A percentile compares a stretch with the other conserved stretches of the same genome.
phyloP scores from a whole-genome alignment of 2,329 filamentous ascomycete genomes.

The Aspergillus versicolor region DNA sequence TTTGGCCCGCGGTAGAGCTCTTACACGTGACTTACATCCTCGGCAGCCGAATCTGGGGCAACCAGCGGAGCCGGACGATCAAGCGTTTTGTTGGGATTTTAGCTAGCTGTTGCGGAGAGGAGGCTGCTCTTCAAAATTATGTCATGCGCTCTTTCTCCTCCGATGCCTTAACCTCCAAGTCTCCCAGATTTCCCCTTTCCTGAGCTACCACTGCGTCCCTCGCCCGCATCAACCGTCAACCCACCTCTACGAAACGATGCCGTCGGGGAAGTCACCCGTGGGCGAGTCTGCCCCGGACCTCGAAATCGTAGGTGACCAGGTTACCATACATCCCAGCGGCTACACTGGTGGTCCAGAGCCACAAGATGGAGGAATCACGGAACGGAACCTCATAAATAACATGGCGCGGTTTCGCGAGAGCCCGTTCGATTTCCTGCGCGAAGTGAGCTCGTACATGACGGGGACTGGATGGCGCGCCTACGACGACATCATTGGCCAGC shows the following conservation, averaged over 20 bases:
- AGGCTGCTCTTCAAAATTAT: not conserved
- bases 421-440: conserved; percentile 78
- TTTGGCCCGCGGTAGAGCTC: not conserved
- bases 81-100: conserved; percentile 13
- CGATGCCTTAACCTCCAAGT: conserved; percentile 5
- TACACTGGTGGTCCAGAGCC: conserved; percentile 44
- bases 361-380: conserved; percentile 48
- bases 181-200: not conserved
- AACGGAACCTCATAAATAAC: conserved; percentile 59
- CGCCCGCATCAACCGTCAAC: not conserved
- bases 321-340: conserved; percentile 72
- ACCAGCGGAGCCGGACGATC: conserved; percentile 3
- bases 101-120: not conserved
- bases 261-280: conserved; percentile 30
- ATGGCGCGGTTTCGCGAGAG: conserved; percentile 81
- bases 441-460: conserved; percentile 84
- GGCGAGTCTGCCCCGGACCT: conserved; percentile 66
- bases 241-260: conserved; percentile 24
- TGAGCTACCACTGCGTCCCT: not conserved
- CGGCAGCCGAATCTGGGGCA: conserved; percentile 7
- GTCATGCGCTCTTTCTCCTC: conserved; percentile 1
- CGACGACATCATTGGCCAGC: conserved; percentile 84
- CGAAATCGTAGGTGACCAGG: conserved; percentile 71
- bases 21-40: conserved; percentile 1
- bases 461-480: conserved; percentile 95